phyloP scores from a whole-genome alignment of 2,329 filamentous ascomycete species.

The Zasmidium angulare region DNA sequence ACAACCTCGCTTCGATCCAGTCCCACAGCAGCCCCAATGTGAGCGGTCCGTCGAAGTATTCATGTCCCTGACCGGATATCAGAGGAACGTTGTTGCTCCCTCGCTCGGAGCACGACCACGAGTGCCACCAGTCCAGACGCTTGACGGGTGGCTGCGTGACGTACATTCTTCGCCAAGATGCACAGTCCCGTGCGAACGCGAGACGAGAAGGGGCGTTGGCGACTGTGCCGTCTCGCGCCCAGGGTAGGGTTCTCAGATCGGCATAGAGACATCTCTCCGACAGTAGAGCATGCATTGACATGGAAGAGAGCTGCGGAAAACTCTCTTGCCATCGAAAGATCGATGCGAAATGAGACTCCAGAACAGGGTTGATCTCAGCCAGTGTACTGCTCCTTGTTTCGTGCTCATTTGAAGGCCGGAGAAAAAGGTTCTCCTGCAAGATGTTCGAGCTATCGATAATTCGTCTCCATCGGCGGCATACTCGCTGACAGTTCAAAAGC shows the following conservation, averaged over 20 bases:
- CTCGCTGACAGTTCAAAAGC: slow-evolving; percentile 13
- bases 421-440: slow-evolving; percentile 12
- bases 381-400: not conserved
- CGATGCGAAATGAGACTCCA: slow-evolving; percentile 3
- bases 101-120: slow-evolving; percentile 7
- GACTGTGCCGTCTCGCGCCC: slow-evolving; percentile 8
- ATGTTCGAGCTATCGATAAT: slow-evolving; percentile 5
- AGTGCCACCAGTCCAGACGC: slow-evolving; percentile 16
- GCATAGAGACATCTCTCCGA: not conserved
- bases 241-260: slow-evolving; percentile 5
- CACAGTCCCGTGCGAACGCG: slow-evolving; percentile 11
- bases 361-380: slow-evolving; percentile 8
- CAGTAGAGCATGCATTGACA: not conserved
- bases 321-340: not conserved
- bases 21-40: not conserved
- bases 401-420: not conserved
- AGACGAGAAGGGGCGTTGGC: slow-evolving; percentile 2
- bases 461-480: slow-evolving; percentile 11
- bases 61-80: not conserved
- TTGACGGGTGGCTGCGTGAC: slow-evolving; percentile 14
- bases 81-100: not conserved
- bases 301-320: not conserved
- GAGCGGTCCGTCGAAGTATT: not conserved
- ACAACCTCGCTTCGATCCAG: not conserved
- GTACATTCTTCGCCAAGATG: slow-evolving; percentile 19